Conservation (phyloP, 441 rosid species). For the Francoa sonchifolia region DNA sequence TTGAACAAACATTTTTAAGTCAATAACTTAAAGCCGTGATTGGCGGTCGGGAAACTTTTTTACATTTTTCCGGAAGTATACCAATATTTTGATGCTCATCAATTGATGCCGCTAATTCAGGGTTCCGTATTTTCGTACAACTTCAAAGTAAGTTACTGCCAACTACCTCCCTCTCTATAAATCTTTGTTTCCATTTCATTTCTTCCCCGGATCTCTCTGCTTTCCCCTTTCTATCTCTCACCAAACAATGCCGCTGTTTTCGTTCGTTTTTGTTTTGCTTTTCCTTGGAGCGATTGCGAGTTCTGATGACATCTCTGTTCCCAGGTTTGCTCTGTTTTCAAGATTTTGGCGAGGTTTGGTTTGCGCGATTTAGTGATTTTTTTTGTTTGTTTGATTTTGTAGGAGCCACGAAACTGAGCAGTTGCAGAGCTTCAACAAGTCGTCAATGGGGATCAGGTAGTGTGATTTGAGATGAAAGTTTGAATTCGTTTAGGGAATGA, state of each 20-base stretch:
- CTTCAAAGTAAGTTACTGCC: no score
- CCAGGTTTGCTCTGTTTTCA: constrained; percentile 17
- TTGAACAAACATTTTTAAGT: no score
- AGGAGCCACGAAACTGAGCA: constrained; percentile 44
- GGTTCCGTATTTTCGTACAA: no score
- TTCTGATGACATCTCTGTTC: constrained; percentile 18
- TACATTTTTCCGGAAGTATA: neutral
- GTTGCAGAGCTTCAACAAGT: constrained; percentile 42
- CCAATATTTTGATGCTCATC: neutral
- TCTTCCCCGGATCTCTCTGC: neutral
- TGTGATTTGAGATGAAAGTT: neutral
- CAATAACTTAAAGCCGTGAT: constrained; percentile 26
- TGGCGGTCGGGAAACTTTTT: constrained; percentile 24
- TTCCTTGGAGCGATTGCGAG: constrained; percentile 23
- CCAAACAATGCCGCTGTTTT: neutral
- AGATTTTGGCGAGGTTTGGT: neutral
- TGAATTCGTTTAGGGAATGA: neutral
- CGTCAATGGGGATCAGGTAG: constrained; percentile 63
- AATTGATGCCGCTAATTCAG: neutral
- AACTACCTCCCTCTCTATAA: no score
- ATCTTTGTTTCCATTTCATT: constrained; percentile 19
- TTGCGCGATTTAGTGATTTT: neutral
- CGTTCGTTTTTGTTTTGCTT: neutral
- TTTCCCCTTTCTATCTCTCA: neutral
- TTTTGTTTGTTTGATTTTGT: constrained; percentile 1